Base-by-base conservation (phyloP, 2,329 filamentous ascomycete species). In the Penicillium sp. region DNA sequence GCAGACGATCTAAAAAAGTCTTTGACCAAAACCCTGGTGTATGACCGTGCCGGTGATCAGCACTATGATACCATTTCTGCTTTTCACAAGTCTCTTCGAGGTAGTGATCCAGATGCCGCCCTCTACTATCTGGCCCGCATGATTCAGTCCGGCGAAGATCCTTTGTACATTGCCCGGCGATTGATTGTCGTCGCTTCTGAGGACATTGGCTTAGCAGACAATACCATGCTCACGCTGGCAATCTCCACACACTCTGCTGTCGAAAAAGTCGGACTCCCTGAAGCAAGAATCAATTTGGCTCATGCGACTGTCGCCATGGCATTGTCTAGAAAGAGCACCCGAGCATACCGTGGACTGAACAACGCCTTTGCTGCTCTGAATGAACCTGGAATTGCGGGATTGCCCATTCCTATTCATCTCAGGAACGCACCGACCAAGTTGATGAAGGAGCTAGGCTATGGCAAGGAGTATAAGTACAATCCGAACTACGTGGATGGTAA, bases 11-110 rank as follows among this genome's bases (percentile, higher is more conserved):
- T 99, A 71, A 96, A 96, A 71, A 81, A 86, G 1, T 85, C 90
- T 2, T 81, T 99, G 10, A 98, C 93, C 2, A 93, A 93, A 71
- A 98, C 93, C 0, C 81, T 98, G 1, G 92, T 98, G 14, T 98
- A 98, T 76, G 95, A 99, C 75, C 87, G 95, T 54, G 91, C 90
- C 0, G 93, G 95, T 52, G 95, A 99, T 75, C 92, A 96, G 72
- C 95, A 98, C 77, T 99, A 98, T 78, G 93, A 99, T 72, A 95
- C 91, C 53, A 98, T 99, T 69, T 96, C 91, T 1, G 95, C 95
- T 29, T 95, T 98, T 67, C 95, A 98, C 82, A 99, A 99, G 70
- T 92, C 92, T 2, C 88, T 98, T 10, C 89, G 95, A 46, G 95
- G 95, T 42, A 89, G 87, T 54, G 88, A 97, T 69, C 76, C 93